These are phyloP conservation scores for Tetrapisispora taiwanensis DNA, from an alignment of 805 yeast genomes.

Conservation along the genomic window DNA sequence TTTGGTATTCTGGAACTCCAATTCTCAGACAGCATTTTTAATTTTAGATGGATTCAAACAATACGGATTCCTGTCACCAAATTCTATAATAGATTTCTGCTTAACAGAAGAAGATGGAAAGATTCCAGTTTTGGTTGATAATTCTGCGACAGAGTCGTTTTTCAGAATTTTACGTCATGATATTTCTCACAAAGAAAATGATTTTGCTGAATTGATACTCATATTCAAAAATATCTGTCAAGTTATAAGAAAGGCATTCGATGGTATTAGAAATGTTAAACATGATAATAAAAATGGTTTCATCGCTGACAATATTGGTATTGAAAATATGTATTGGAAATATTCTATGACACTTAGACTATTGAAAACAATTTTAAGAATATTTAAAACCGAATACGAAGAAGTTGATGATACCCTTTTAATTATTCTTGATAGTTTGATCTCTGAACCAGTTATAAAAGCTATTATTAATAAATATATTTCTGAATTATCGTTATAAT, in stretches of 20 bases:
- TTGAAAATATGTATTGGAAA: slow-evolving; percentile 33
- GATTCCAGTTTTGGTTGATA: slow-evolving; percentile 31
- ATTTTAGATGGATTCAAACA: slow-evolving; percentile 40
- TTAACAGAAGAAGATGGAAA: slow-evolving; percentile 24
- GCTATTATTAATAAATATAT: background rate
- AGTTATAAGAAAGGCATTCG: slow-evolving; percentile 6
- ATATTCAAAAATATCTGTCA: slow-evolving; percentile 22
- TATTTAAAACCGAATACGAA: slow-evolving; percentile 35
- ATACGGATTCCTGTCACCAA: slow-evolving; percentile 32
- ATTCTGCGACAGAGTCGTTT: slow-evolving; percentile 36
- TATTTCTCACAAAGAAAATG: slow-evolving; percentile 11
- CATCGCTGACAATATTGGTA: slow-evolving; percentile 16
- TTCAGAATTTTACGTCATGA: slow-evolving; percentile 28
- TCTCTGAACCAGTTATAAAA: background rate
- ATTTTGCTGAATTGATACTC: slow-evolving; percentile 20
- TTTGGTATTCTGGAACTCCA: slow-evolving; percentile 48
- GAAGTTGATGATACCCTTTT: slow-evolving; percentile 7
- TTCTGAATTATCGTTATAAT: background rate
- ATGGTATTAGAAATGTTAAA: slow-evolving; percentile 6
- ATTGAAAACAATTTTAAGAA: slow-evolving; percentile 32
- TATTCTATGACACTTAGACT: slow-evolving; percentile 32
- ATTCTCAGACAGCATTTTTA: slow-evolving; percentile 49
- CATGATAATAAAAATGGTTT: slow-evolving; percentile 10
- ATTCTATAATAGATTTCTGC: slow-evolving; percentile 32
- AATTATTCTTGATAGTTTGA: background rate